Percentiles rank a stretch among this genome's conserved stretches.
Evolutionary conservation across 2,329 filamentous ascomycete genomes (phyloP).

Genomic region (Aspergillus melleus): DNA sequence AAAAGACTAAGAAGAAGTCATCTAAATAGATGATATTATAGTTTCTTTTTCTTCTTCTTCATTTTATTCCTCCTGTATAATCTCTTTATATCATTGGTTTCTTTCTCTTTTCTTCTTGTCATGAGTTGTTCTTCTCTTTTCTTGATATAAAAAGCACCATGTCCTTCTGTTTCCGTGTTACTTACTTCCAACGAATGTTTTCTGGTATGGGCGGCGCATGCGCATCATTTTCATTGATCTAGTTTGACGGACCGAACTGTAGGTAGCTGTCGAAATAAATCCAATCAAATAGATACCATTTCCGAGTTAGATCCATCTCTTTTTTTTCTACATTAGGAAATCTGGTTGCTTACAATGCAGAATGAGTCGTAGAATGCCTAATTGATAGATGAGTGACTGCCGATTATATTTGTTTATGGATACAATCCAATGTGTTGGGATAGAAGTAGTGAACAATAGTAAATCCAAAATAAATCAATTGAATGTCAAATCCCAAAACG

Average conservation of each 20-base stretch:
- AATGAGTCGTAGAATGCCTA: no score
- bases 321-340: not conserved
- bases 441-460: no score
- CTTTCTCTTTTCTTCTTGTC: conserved; percentile 14
- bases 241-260: not conserved
- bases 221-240: not conserved
- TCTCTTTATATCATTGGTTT: conserved; percentile 8
- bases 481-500: no score
- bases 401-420: no score
- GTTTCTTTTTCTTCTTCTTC: conserved; percentile 14
- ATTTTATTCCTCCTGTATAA: not conserved
- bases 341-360: no score
- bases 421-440: no score
- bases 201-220: conserved; percentile 20
- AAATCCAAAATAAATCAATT: no score
- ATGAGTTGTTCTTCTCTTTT: conserved; percentile 20
- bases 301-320: not conserved
- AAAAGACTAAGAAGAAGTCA: conserved; percentile 29
- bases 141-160: conserved; percentile 18
- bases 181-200: not conserved
- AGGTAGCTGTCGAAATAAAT: conserved; percentile 12
- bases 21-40: conserved; percentile 26
- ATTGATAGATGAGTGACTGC: no score
- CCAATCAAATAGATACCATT: conserved; percentile 16
- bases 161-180: not conserved